phyloP scores from a whole-genome alignment of 176 grass and related monocot species.

The Oryza australiensis region DNA sequence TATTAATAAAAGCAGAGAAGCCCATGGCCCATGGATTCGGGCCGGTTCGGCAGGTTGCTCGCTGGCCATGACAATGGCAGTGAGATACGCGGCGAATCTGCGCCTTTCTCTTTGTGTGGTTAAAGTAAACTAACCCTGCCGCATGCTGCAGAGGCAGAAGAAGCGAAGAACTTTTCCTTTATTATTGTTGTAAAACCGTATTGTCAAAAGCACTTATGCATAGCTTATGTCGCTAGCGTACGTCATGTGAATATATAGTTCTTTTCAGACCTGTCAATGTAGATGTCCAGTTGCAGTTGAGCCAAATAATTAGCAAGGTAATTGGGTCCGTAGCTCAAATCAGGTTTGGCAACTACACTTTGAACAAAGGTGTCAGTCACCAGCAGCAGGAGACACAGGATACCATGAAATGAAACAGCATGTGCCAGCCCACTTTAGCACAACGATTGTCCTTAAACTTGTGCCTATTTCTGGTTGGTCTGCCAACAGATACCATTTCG shows the following conservation, averaged over 20 bases:
- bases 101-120: not conserved
- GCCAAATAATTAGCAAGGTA: not conserved
- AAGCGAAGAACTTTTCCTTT: not conserved
- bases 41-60: not conserved
- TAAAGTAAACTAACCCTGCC: not conserved
- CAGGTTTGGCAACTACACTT: not conserved
- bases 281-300: not conserved
- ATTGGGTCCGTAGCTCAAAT: not conserved
- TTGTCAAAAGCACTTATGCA: not conserved
- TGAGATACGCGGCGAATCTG: slow-evolving; percentile 19
- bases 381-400: not conserved
- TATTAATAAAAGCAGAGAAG: slow-evolving; percentile 12
- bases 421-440: not conserved
- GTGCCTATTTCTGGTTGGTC: not conserved
- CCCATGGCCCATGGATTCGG: slow-evolving; percentile 3
- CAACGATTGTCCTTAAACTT: not conserved
- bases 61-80: too few species aligned
- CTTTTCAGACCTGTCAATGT: not conserved
- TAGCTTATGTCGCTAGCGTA: not conserved
- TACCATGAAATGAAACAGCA: not conserved
- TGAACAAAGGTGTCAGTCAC: not conserved
- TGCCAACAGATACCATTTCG: not conserved
- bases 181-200: not conserved
- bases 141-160: not conserved
- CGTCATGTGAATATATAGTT: too few species aligned